Evolutionary conservation across 768 basidiomycete species (phyloP), one percentile per base, ranked within the genome.

Genomic region (Russula dissimulans): DNA sequence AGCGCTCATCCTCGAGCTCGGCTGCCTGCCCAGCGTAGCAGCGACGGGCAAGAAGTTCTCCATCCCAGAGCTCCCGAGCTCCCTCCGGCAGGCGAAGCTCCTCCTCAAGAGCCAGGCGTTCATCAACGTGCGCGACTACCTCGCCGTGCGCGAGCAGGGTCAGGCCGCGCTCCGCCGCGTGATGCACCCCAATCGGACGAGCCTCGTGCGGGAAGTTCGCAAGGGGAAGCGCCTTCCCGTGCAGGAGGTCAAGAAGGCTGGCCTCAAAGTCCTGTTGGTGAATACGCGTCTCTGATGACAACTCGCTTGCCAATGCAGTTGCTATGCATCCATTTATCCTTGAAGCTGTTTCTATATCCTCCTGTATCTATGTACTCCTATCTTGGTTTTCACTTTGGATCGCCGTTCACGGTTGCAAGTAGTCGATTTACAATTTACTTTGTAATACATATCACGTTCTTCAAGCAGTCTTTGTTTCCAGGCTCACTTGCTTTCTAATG

Each of bases 1-100:
- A 59, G 83, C 87, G 0, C 79, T 91, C 60, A 83, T 89, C 65
- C 76, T 90, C 61, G 89, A 91, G 72, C 77, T 91, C n/a, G 88
- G 88, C 7, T 63, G 41, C 41, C 49, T 46, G 9, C 63, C 45
- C 44, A 42, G 15, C 47, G 52, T 50, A 29, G 56, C 66, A 29
- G 56, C 66, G 80, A 54, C 71, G 62, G 67, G 74, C 75, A 15
- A 76, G 42, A 15, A 76, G 42, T 63, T 63, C 76, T 0, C 74
- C 73, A 34, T 72, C 76, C 62, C 67, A 22, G 71, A 75, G 29
- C 74, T 88, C 3, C 89, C 89, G 3, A 69, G 70, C 34, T 79
- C 85, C 0, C 71, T 91, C 54, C 80, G 71, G n/a, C 76, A 85
- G 7, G 89, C 88, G n/a, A 84, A 81, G 64, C 79, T 79, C 14